These are phyloP conservation scores for Cafeteria roenbergensis DNA, from an alignment of 108 stramenopile species.

Conservation along the genomic window DNA sequence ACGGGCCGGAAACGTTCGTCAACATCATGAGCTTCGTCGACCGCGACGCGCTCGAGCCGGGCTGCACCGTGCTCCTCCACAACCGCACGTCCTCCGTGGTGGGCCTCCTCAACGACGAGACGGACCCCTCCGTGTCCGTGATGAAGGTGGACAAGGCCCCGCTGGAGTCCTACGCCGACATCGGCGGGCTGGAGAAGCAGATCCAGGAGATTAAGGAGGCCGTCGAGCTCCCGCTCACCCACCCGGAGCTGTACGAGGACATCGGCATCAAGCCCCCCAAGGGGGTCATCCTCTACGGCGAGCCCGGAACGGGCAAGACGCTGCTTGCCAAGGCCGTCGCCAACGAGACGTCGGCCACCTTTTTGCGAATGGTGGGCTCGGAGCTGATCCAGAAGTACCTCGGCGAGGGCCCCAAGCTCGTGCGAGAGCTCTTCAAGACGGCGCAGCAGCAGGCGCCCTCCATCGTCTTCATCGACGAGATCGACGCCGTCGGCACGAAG, in stretches of 20 bases:
- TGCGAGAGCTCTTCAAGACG: slow-evolving; percentile 91
- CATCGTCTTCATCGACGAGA: slow-evolving; percentile 98
- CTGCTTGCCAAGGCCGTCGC: slow-evolving; percentile 95
- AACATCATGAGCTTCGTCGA: slow-evolving; percentile 89
- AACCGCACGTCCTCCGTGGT: slow-evolving; percentile 95
- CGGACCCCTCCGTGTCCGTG: slow-evolving; percentile 90
- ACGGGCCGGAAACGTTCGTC: slow-evolving; percentile 98
- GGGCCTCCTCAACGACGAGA: slow-evolving; percentile 86
- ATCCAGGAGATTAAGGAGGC: slow-evolving; percentile 99
- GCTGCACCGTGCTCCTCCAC: slow-evolving; percentile 83
- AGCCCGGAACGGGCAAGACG: slow-evolving; percentile 95
- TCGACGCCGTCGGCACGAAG: slow-evolving; percentile 95
- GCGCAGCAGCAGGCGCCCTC: slow-evolving; percentile 85
- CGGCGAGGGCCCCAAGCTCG: slow-evolving; percentile 95
- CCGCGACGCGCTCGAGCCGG: slow-evolving; percentile 97
- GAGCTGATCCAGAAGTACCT: slow-evolving; percentile 98
- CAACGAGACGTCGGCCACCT: slow-evolving; percentile 94
- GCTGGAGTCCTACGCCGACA: slow-evolving; percentile 90
- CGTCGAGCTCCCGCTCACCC: slow-evolving; percentile 91
- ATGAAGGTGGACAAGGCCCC: slow-evolving; percentile 99
- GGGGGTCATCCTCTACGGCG: slow-evolving; percentile 93
- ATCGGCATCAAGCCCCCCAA: slow-evolving; percentile 90
- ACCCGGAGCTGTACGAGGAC: slow-evolving; percentile 97
- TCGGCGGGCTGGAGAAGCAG: slow-evolving; percentile 92
- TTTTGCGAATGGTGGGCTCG: slow-evolving; percentile 84